Percentiles rank a stretch among this genome's conserved stretches.
phyloP scores from a whole-genome alignment of 1,284 basidiomycete species.

The Tilletia setariae region DNA sequence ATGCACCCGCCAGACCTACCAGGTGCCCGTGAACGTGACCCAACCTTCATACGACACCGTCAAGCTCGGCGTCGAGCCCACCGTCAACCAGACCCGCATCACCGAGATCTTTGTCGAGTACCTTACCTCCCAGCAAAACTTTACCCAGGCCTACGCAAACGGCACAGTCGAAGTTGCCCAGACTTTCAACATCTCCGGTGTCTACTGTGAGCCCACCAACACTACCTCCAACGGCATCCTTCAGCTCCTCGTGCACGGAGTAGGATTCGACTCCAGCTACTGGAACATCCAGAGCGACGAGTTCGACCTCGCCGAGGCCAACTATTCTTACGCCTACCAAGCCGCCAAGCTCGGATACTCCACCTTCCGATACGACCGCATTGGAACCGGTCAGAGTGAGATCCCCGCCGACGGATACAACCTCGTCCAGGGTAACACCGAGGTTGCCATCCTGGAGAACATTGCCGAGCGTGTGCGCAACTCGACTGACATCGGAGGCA shows the following conservation, averaged over 20 bases:
- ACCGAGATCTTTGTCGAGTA: conserved; percentile 25
- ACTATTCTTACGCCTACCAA: conserved; percentile 18
- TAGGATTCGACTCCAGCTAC: conserved; percentile 19
- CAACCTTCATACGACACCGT: conserved; percentile 16
- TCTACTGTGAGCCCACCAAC: conserved; percentile 43
- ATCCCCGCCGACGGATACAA: conserved; percentile 23
- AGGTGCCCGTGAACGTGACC: conserved; percentile 17
- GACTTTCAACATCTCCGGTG: conserved; percentile 32
- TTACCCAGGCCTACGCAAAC: conserved; percentile 27
- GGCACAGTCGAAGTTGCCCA: conserved; percentile 18
- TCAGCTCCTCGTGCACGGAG: conserved; percentile 48
- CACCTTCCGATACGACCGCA: conserved; percentile 26
- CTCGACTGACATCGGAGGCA: conserved; percentile 21
- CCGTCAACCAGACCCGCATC: conserved; percentile 20
- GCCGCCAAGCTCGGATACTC: conserved; percentile 13
- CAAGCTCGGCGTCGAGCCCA: conserved; percentile 1
- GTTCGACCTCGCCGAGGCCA: conserved; percentile 9
- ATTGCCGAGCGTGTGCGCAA: conserved; percentile 21
- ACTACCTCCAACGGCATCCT: conserved; percentile 28
- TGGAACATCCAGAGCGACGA: conserved; percentile 21
- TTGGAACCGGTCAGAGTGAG: conserved; percentile 23
- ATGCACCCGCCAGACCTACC: conserved; percentile 19
- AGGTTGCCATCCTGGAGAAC: conserved; percentile 22
- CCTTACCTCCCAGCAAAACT: conserved; percentile 21
- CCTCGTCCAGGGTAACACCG: conserved; percentile 22